phyloP scores from a whole-genome alignment of 148 eudicot species.

The Rhododendron williamsianum region DNA sequence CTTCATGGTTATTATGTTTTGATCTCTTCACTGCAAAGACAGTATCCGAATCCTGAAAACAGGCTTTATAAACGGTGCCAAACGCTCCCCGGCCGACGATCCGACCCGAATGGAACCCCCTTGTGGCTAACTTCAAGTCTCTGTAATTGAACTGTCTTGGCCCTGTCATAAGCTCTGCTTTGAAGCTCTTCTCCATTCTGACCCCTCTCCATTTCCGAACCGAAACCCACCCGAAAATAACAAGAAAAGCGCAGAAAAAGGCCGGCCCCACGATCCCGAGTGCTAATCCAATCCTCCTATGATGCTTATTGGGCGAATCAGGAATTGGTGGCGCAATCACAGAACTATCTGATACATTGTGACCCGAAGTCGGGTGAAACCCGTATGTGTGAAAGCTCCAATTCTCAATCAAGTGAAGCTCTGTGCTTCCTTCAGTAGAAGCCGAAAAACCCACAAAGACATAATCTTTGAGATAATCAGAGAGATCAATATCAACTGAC shows the following conservation, averaged over 20 bases:
- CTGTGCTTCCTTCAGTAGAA: conserved; percentile 90
- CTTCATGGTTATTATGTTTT: conserved; percentile 46
- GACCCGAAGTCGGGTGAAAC: conserved; percentile 42
- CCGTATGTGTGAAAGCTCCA: conserved; percentile 62
- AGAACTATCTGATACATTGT: conserved; percentile 65
- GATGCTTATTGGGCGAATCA: conserved; percentile 21
- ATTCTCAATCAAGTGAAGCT: conserved; percentile 50
- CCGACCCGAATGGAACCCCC: conserved; percentile 53
- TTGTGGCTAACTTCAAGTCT: conserved; percentile 61
- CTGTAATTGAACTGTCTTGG: conserved; percentile 70
- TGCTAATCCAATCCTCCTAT: conserved; percentile 46
- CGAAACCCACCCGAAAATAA: conserved; percentile 48
- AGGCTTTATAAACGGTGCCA: conserved; percentile 78
- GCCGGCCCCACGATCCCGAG: conserved; percentile 54
- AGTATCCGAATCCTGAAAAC: conserved; percentile 31
- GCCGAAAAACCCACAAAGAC: conserved; percentile 83
- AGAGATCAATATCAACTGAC: conserved; percentile 45
- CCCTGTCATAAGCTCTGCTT: conserved; percentile 46
- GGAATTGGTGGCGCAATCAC: conserved; percentile 40
- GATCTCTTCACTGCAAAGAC: conserved; percentile 80
- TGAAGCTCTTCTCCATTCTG: conserved; percentile 41
- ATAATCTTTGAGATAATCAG: conserved; percentile 44
- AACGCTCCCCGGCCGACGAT: conserved; percentile 72
- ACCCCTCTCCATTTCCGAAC: conserved; percentile 42
- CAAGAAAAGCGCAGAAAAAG: conserved; percentile 39